These are phyloP conservation scores for Corylus americana DNA, from an alignment of 306 rosid genomes.

Conservation along the genomic window DNA sequence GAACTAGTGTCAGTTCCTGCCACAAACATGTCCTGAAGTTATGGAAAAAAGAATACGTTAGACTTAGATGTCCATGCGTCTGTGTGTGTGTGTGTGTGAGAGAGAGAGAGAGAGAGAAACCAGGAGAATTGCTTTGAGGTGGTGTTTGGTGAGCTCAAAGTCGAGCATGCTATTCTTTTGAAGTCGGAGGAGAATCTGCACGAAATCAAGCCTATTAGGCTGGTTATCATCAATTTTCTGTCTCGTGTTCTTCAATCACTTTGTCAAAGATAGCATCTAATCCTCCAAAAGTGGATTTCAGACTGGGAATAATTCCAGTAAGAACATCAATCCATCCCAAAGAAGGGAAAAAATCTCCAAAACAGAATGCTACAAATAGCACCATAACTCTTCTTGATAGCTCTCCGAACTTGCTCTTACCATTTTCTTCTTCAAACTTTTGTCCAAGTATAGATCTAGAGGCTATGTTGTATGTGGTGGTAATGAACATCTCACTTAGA, in stretches of 20 bases:
- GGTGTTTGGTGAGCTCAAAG: slow-evolving; percentile 8
- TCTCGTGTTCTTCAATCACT: slow-evolving; percentile 32
- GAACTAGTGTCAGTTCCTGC: slow-evolving; percentile 34
- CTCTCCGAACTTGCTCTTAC: background rate
- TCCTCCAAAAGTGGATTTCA: background rate
- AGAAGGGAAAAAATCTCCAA: slow-evolving; percentile 8
- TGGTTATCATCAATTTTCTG: too few species aligned
- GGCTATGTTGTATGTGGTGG: too few species aligned
- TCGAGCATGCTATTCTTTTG: slow-evolving; percentile 1
- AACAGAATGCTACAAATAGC: background rate
- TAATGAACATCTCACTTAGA: too few species aligned
- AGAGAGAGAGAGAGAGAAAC: slow-evolving; percentile 3
- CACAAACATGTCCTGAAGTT: slow-evolving; percentile 34
- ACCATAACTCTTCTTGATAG: background rate
- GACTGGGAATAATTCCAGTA: slow-evolving; percentile 9
- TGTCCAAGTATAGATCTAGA: too few species aligned
- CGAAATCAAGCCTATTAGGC: background rate
- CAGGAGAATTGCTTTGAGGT: slow-evolving; percentile 30
- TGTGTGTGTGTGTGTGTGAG: background rate
- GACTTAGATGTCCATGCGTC: background rate
- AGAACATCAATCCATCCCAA: slow-evolving; percentile 32
- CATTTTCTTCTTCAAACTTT: too few species aligned
- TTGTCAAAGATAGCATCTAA: slow-evolving; percentile 13
- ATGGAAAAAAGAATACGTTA: background rate
- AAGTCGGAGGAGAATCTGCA: slow-evolving; percentile 30